Evolutionary conservation across 2,329 filamentous ascomycete genomes (phyloP).

Genomic region (Neofusicoccum laricinum): DNA sequence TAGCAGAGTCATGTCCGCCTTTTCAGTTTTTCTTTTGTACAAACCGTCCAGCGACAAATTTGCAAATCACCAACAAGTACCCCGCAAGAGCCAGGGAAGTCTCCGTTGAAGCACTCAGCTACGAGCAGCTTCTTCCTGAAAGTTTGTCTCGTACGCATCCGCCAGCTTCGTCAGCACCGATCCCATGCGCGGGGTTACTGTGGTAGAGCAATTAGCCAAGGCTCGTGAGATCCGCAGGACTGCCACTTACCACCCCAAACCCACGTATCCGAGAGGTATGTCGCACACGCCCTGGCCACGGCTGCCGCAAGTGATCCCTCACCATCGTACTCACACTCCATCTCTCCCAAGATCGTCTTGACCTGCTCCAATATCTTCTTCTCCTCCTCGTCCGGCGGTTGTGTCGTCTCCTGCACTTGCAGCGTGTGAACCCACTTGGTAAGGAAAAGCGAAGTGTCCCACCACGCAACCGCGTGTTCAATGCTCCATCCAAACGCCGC

Average conservation of each 20-base stretch:
- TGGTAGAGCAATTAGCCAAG: not conserved
- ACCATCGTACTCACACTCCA: conserved; percentile 23
- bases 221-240: no score
- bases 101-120: not conserved
- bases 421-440: conserved; percentile 34
- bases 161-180: conserved; percentile 20
- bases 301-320: conserved; percentile 25
- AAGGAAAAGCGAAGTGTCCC: conserved; percentile 32
- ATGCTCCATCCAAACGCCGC: conserved; percentile 32
- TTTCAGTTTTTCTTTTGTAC: not conserved
- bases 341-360: conserved; percentile 24
- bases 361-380: conserved; percentile 25
- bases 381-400: conserved; percentile 23
- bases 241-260: conserved; percentile 21
- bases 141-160: conserved; percentile 1
- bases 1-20: no score
- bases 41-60: not conserved
- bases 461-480: conserved; percentile 34
- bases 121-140: not conserved
- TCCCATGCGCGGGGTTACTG: conserved; percentile 23
- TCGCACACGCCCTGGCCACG: conserved; percentile 27
- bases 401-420: conserved; percentile 21
- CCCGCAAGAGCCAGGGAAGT: no score
- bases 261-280: conserved; percentile 27
- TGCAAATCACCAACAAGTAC: not conserved